Conservation (phyloP, 768 basidiomycete genomes). For the Leccinum obscurum region DNA sequence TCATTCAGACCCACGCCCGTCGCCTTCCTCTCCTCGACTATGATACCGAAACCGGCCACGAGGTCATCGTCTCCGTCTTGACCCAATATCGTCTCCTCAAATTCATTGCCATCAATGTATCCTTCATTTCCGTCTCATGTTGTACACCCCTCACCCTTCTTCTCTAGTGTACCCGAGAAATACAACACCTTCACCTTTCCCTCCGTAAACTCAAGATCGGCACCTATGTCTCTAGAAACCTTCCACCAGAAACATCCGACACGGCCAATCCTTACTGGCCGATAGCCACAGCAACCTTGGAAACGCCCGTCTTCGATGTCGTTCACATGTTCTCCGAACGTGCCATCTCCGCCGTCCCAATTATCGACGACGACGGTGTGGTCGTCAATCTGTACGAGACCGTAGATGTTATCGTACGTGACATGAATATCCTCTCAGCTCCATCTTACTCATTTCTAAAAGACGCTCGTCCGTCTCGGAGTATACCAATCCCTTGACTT, state of each 20-base stretch:
- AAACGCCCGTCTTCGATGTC: conserved; percentile 94
- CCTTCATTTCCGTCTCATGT: conserved; percentile 24
- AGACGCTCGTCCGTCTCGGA: conserved; percentile 94
- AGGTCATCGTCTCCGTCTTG: conserved; percentile 92
- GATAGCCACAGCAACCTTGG: conserved; percentile 86
- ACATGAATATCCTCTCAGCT: neutral
- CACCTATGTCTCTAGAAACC: conserved; percentile 73
- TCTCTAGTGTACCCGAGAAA: conserved; percentile 79
- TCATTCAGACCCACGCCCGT: conserved; percentile 95
- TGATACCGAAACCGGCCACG: conserved; percentile 91
- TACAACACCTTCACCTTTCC: conserved; percentile 74
- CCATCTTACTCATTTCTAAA: conserved; percentile 10
- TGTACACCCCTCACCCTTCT: conserved; percentile 12
- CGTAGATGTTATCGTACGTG: conserved; percentile 89
- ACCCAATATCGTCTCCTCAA: conserved; percentile 98
- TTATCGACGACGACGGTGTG: conserved; percentile 87
- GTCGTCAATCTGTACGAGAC: conserved; percentile 98
- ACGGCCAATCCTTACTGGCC: conserved; percentile 80
- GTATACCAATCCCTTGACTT: conserved; percentile 96
- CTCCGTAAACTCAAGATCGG: conserved; percentile 90
- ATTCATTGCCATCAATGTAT: conserved; percentile 95
- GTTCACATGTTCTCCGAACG: conserved; percentile 98
- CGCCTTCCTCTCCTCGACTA: conserved; percentile 91
- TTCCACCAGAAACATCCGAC: conserved; percentile 45
- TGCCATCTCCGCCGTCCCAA: conserved; percentile 95